Conservation (phyloP, 345 rosid species). For the Brassica carinata region DNA sequence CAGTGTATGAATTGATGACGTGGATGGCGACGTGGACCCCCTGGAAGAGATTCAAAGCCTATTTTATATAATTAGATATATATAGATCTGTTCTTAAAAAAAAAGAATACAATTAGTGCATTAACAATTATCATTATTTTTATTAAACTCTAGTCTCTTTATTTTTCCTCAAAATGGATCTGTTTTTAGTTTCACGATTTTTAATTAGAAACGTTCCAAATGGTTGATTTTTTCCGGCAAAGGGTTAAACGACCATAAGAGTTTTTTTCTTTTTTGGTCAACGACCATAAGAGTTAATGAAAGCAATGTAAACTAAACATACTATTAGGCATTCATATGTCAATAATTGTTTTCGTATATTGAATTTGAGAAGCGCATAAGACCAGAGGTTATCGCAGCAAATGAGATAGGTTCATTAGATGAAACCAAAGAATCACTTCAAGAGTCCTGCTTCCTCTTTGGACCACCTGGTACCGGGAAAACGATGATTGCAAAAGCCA, state of each 20-base stretch:
- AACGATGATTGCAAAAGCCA: constrained; percentile 99
- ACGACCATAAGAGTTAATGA: too few species aligned
- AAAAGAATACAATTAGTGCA: neutral
- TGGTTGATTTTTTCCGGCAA: neutral
- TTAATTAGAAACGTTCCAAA: neutral
- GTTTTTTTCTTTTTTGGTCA: too few species aligned
- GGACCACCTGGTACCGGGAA: constrained; percentile 99
- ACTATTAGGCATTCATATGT: constrained; percentile 2
- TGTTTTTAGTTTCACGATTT: neutral
- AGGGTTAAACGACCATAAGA: too few species aligned
- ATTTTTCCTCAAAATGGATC: neutral
- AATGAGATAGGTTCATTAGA: constrained; percentile 87
- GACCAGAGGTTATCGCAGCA: constrained; percentile 98
- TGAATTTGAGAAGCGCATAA: constrained; percentile 92
- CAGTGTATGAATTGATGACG: too few species aligned
- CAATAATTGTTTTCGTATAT: constrained; percentile 42
- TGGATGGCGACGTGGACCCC: too few species aligned
- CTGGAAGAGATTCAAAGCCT: too few species aligned
- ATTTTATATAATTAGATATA: too few species aligned
- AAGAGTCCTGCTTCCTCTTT: constrained; percentile 97
- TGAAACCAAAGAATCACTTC: constrained; percentile 91
- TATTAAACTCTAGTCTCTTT: neutral
- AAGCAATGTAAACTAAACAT: neutral
- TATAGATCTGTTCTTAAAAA: too few species aligned
- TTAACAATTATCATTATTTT: neutral